phyloP scores from a whole-genome alignment of 495 filamentous ascomycete genomes.

The Talaromyces adpressus region DNA sequence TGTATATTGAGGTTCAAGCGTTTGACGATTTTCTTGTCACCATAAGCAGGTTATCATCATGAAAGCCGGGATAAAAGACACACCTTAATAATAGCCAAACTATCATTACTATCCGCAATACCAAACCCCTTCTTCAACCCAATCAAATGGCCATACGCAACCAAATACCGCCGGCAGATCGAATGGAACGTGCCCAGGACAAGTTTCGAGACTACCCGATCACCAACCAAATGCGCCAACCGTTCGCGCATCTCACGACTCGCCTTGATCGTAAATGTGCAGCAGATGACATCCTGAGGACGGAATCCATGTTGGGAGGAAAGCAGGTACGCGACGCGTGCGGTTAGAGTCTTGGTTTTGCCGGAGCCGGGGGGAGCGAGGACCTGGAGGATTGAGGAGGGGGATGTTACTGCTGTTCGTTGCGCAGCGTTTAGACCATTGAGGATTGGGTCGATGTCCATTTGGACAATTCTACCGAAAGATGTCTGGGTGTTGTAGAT shows the following conservation, averaged over 20 bases:
- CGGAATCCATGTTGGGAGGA: slow-evolving; percentile 55
- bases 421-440: slow-evolving; percentile 79
- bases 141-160: slow-evolving; percentile 79
- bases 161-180: slow-evolving; percentile 79
- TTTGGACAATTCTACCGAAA: neutral
- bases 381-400: slow-evolving; percentile 75
- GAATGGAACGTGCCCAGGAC: slow-evolving; percentile 96
- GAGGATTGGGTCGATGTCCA: slow-evolving; percentile 48
- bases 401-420: slow-evolving; percentile 73
- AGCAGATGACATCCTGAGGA: slow-evolving; percentile 91
- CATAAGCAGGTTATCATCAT: too few species aligned
- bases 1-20: slow-evolving; percentile 62
- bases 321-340: slow-evolving; percentile 91
- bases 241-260: slow-evolving; percentile 93
- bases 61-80: too few species aligned
- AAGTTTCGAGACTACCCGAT: slow-evolving; percentile 67
- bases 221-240: slow-evolving; percentile 69
- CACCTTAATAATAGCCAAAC: slow-evolving; percentile 58
- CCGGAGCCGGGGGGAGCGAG: slow-evolving; percentile 83
- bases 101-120: slow-evolving; percentile 86
- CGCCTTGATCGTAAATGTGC: slow-evolving; percentile 97
- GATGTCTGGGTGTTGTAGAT: neutral
- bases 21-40: slow-evolving; percentile 65
- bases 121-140: slow-evolving; percentile 78
- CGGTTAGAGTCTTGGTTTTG: slow-evolving; percentile 95